These are phyloP conservation scores for Ensete ventricosum DNA, from an alignment of 176 grass and related monocot genomes.

Conservation along the genomic window DNA sequence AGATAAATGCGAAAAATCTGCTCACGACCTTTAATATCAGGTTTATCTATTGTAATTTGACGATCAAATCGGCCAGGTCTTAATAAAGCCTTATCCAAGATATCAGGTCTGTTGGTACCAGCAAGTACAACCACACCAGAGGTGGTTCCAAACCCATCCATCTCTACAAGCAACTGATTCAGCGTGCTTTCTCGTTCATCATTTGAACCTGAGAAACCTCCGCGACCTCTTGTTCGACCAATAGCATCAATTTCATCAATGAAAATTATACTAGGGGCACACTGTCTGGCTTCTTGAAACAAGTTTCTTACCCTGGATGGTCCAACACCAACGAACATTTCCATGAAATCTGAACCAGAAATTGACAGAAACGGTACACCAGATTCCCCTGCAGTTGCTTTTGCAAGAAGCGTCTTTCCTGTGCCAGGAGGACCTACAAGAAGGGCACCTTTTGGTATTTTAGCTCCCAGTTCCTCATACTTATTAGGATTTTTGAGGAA, in stretches of 20 bases:
- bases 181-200: constrained; percentile 85
- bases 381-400: constrained; percentile 92
- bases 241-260: constrained; percentile 98
- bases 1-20: constrained; percentile 89
- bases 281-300: constrained; percentile 77
- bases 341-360: constrained; percentile 85
- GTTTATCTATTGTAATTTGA: constrained; percentile 82
- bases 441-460: constrained; percentile 96
- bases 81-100: constrained; percentile 87
- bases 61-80: constrained; percentile 95
- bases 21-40: constrained; percentile 78
- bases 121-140: constrained; percentile 80
- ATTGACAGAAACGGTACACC: constrained; percentile 84
- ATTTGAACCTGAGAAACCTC: constrained; percentile 53
- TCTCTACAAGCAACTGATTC: constrained; percentile 91
- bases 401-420: constrained; percentile 90
- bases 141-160: constrained; percentile 96
- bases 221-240: constrained; percentile 65
- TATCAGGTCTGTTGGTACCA: constrained; percentile 90
- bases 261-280: constrained; percentile 82
- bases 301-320: constrained; percentile 76
- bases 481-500: constrained; percentile 95
- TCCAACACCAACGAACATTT: constrained; percentile 99
- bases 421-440: constrained; percentile 83
- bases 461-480: constrained; percentile 86